A percentile compares a stretch with the other conserved stretches of the same genome.
Evolutionary conservation across 108 stramenopile species (phyloP).

Genomic region (Nitzschia sp.): DNA sequence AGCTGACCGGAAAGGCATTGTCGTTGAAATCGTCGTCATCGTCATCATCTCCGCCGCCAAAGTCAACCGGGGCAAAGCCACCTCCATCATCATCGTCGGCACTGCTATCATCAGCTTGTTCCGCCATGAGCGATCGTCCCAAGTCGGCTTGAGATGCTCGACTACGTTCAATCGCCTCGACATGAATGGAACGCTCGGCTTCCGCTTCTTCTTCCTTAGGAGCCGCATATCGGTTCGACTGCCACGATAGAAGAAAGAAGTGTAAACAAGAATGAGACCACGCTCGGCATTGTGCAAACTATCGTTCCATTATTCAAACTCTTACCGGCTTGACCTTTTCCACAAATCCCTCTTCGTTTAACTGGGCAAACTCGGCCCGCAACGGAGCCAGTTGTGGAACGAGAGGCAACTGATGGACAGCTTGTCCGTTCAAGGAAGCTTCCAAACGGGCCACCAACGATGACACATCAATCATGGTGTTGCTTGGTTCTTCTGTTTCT

Average conservation of each 20-base stretch:
- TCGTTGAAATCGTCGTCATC: conserved; percentile 29
- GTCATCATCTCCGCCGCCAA: conserved; percentile 50
- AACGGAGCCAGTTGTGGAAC: conserved; percentile 81
- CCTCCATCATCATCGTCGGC: conserved; percentile 28
- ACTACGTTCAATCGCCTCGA: conserved; percentile 79
- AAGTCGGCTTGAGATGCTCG: conserved; percentile 49
- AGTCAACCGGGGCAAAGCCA: conserved; percentile 37
- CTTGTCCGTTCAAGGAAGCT: conserved; percentile 31
- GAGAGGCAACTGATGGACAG: conserved; percentile 55
- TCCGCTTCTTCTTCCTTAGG: conserved; percentile 76
- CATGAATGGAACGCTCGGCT: conserved; percentile 81
- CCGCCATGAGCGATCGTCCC: conserved; percentile 46
- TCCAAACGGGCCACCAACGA: conserved; percentile 51
- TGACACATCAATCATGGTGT: conserved; percentile 79
- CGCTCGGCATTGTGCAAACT: neutral
- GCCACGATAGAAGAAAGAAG: neutral
- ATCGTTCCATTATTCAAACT: neutral
- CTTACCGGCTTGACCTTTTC: conserved; percentile 27
- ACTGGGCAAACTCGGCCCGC: conserved; percentile 54
- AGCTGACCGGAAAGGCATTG: conserved; percentile 43
- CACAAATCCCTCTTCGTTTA: conserved; percentile 72
- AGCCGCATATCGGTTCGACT: conserved; percentile 45
- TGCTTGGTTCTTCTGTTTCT: too few relatives aligned
- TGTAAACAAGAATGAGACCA: neutral
- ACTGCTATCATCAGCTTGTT: conserved; percentile 33